Base-by-base conservation (phyloP, 78 protist genomes). In the Monosiga brevicollis region DNA sequence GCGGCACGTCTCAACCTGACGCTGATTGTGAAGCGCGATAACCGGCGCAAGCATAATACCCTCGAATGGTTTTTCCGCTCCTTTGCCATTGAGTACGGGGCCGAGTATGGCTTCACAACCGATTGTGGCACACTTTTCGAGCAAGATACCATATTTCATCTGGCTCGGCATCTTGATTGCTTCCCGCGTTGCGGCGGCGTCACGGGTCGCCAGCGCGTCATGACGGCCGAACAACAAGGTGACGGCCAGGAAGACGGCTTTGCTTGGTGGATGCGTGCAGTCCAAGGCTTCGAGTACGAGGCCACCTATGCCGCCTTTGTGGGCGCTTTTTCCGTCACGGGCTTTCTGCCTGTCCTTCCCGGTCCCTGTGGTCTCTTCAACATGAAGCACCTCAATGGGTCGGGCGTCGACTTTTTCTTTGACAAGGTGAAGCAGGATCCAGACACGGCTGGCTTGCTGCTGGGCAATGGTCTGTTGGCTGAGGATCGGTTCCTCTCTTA, bases 41-140 rank as follows among this genome's bases (percentile, higher is more conserved):
- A 86, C 41, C 55, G 78, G 29, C 49, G 72, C 39, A 86, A 86
- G 74, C 76, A 41, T 36, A 86, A 86, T 80, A 37, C 80, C 32
- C 88, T 78, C 72, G 81, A 81, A 32, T 86, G 88, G 88, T 86
- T 86, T 39, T 73, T 86, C 54, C 26, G 29, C 34, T 36, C 81
- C 41, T 83, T 74, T 42, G 43, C 49, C 32, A 42, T 25, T 1
- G 76, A 73, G 35, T 76, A 42, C 25, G 75, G 42, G 1, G 76
- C 78, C 40, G 55, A 84, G 73, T 84, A 54, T 37, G 76, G 37
- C 35, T 86, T 75, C 40, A 40, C 80, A 25, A 86, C 88, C 15
- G 88, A 86, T 42, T 79, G 84, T 72, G 84, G 88, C 62, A 86
- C 88, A 10, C 34, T 73, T 0, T 86, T 40, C 49, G 81, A 23